phyloP scores from a whole-genome alignment of 208 protist species.

The Trichomonas tenax region DNA sequence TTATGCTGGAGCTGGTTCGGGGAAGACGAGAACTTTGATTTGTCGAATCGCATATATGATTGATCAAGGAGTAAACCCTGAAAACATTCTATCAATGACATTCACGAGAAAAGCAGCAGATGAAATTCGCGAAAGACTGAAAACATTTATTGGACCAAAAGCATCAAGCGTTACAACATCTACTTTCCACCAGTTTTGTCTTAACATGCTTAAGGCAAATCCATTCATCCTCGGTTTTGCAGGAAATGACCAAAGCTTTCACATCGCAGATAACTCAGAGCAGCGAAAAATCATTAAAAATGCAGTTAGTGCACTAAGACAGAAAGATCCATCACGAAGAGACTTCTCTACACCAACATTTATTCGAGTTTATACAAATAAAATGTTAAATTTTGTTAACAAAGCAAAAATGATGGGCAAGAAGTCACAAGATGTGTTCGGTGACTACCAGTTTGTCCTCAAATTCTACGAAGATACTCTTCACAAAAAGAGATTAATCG shows the following conservation, averaged over 20 bases:
- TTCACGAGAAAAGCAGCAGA: constrained; percentile 35
- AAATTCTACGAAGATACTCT: constrained; percentile 26
- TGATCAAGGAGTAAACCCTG: constrained; percentile 19
- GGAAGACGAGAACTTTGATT: constrained; percentile 33
- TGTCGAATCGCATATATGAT: constrained; percentile 30
- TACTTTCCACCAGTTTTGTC: constrained; percentile 30
- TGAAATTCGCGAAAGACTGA: constrained; percentile 30
- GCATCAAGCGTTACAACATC: not conserved
- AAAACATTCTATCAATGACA: constrained; percentile 32
- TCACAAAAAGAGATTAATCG: constrained; percentile 11
- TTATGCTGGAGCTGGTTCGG: constrained; percentile 27
- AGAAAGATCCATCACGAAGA: not conserved
- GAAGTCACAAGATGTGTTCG: not conserved
- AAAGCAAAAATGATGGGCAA: not conserved
- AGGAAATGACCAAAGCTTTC: not conserved
- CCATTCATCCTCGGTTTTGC: constrained; percentile 15
- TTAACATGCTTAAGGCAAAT: constrained; percentile 17
- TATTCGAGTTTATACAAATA: not conserved
- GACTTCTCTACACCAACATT: not conserved
- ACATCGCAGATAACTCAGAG: not conserved
- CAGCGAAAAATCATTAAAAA: constrained; percentile 22
- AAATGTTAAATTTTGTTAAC: constrained; percentile 10
- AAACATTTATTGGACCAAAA: not conserved
- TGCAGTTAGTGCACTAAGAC: not conserved
- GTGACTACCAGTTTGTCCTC: not conserved